These are phyloP conservation scores for Wakefieldia striispora DNA, from an alignment of 768 basidiomycete genomes.

Conservation along the genomic window DNA sequence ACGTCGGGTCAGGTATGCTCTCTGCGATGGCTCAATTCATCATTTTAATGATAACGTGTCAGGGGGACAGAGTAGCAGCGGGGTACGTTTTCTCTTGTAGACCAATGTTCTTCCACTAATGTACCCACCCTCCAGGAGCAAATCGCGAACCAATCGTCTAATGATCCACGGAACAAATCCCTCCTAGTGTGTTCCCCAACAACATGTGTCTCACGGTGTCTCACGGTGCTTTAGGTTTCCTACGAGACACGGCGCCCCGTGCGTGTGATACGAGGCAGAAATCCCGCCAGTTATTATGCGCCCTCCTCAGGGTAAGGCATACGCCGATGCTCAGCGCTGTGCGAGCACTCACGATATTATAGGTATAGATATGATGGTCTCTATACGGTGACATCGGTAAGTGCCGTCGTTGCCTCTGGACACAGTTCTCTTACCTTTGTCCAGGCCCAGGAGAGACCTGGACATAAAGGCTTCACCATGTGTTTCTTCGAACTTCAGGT, in stretches of 20 bases:
- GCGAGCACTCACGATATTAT: background rate
- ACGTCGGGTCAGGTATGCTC: constrained; percentile 32
- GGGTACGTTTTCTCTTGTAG: constrained; percentile 11
- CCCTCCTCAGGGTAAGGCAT: constrained; percentile 22
- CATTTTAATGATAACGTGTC: background rate
- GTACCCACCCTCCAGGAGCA: constrained; percentile 20
- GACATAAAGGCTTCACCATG: constrained; percentile 25
- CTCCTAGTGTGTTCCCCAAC: constrained; percentile 11
- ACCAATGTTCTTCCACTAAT: background rate
- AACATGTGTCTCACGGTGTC: background rate
- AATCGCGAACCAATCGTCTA: constrained; percentile 22
- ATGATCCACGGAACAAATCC: constrained; percentile 18
- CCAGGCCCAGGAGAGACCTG: constrained; percentile 15
- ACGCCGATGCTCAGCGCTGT: background rate
- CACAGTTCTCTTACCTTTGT: constrained; percentile 3
- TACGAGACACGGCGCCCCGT: constrained; percentile 30
- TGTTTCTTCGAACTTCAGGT: constrained; percentile 32
- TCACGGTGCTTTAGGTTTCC: constrained; percentile 28
- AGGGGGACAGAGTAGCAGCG: constrained; percentile 24
- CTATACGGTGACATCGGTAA: constrained; percentile 27
- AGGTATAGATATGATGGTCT: constrained; percentile 35
- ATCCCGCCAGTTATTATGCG: constrained; percentile 13
- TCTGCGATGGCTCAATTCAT: background rate
- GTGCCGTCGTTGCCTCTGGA: background rate
- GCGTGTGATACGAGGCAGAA: constrained; percentile 37